A percentile compares a stretch with the other conserved stretches of the same genome.
These are phyloP conservation scores for Crithidia fasciculata DNA, from an alignment of 208 protist species.

Conservation along the genomic window DNA sequence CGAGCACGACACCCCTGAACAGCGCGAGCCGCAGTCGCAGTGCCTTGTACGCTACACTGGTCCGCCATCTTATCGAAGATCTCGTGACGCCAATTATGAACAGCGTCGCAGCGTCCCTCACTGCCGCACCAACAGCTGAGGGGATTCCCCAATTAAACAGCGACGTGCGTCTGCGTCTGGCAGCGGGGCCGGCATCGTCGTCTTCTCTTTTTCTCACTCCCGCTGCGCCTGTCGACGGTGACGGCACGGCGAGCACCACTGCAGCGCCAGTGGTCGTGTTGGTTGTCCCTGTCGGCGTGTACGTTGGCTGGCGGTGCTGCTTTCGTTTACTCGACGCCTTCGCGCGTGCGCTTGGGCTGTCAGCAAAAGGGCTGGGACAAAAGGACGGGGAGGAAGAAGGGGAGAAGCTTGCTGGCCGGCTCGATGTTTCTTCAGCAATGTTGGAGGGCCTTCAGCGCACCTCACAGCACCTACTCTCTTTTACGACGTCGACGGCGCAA, in stretches of 20 bases:
- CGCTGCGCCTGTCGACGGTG: too few species aligned
- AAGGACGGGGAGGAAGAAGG: background rate
- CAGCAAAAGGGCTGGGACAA: background rate
- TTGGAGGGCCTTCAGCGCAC: conserved; percentile 8
- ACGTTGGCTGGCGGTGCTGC: conserved; percentile 25
- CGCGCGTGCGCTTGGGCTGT: background rate
- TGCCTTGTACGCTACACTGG: conserved; percentile 10
- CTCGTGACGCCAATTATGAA: conserved; percentile 6
- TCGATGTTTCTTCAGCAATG: conserved; percentile 25
- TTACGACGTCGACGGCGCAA: too few species aligned
- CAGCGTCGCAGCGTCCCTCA: background rate
- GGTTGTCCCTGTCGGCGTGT: conserved; percentile 13
- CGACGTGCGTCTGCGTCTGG: background rate
- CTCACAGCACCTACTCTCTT: background rate
- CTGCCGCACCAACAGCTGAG: background rate
- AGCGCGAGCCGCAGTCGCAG: too few species aligned
- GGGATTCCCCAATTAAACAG: background rate
- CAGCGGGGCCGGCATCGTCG: background rate
- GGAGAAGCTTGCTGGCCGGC: conserved; percentile 11
- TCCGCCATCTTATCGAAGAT: conserved; percentile 7
- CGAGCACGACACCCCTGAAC: too few species aligned
- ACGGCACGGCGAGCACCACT: background rate
- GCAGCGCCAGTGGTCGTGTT: background rate
- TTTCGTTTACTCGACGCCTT: conserved; percentile 17
- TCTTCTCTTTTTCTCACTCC: background rate